Evolutionary conservation across 495 filamentous ascomycete species (phyloP).

Genomic region (Talaromyces stipitatus): DNA sequence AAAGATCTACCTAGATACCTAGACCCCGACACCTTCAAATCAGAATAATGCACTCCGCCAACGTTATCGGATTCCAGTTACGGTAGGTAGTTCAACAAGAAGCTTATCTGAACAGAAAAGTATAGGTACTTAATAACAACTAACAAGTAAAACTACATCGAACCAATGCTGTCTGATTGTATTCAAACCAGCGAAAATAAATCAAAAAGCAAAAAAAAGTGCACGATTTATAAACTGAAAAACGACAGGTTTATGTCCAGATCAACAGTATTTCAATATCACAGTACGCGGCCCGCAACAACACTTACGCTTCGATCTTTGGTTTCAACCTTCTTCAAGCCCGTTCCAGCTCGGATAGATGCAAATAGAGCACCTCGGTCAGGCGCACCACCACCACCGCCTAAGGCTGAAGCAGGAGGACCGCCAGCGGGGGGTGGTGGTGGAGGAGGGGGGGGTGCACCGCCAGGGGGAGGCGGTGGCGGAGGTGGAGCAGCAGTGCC

Average conservation of each 20-base stretch:
- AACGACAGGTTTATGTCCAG: background rate
- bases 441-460: conserved; percentile 28
- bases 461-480: conserved; percentile 13
- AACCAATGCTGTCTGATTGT: background rate
- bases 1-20: too few species aligned
- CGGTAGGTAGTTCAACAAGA: too few species aligned
- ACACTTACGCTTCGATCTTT: conserved; percentile 70
- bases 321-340: conserved; percentile 74
- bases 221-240: background rate
- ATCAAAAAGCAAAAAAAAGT: background rate
- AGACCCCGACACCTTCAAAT: too few species aligned
- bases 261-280: conserved; percentile 6
- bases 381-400: conserved; percentile 17
- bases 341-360: conserved; percentile 71
- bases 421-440: conserved; percentile 30
- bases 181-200: background rate
- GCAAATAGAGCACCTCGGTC: conserved; percentile 60
- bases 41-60: too few species aligned
- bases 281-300: conserved; percentile 65
- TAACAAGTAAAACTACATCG: background rate
- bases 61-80: too few species aligned
- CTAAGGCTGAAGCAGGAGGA: conserved; percentile 13
- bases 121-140: background rate
- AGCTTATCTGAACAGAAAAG: background rate
- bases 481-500: conserved; percentile 21